Base-by-base conservation (phyloP, 345 rosid species). In the Melaleuca alternifolia region DNA sequence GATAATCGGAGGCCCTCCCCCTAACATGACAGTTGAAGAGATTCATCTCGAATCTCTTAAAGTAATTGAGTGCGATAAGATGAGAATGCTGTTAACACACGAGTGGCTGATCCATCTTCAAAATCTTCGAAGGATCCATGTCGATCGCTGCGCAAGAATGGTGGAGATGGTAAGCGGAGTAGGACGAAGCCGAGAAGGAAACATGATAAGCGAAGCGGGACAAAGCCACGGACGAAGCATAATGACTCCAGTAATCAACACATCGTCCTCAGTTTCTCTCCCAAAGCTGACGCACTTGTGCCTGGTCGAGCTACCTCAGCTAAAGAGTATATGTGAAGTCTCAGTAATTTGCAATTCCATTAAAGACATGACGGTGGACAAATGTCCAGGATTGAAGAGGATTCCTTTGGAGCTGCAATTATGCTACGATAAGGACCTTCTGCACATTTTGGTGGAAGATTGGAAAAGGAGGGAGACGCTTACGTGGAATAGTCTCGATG, bases 341-440 rank as follows among this genome's bases (percentile, higher is more conserved):
- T 79, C 37, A 6, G 30, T 71, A 48, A 54, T 28, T 28, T 87
- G 86, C 44, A 44, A 28, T 82, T 84, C 87, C 61, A 76, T 89
- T 1, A 24, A 85, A 11, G 3, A 23, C 5, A 50, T 91, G 26
- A 0, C 2, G 0, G 82, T 87, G 24, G 0, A 0, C 2, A 0
- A 56, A 1, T 89, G 91, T 84, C 79, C 57, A 8, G 50, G 71
- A 57, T 79, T 89, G 21, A 75, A 84, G 59, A 4, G 51, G 51
- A 11, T 51, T 51, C 52, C 52, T 11, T 51, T 51, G 3, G 15
- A 51, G 13, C 15, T 51, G 52, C 15, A 14, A 11, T 51, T 51
- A 2, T 3, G 52, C 11, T 11, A 10, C 11, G 52, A 51, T 11
- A 51, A 51, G 52, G 15, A 51, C 52, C 52, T 51, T 51, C 52